Conservation (phyloP, 345 rosid genomes). For the Eucalyptus brandiana region DNA sequence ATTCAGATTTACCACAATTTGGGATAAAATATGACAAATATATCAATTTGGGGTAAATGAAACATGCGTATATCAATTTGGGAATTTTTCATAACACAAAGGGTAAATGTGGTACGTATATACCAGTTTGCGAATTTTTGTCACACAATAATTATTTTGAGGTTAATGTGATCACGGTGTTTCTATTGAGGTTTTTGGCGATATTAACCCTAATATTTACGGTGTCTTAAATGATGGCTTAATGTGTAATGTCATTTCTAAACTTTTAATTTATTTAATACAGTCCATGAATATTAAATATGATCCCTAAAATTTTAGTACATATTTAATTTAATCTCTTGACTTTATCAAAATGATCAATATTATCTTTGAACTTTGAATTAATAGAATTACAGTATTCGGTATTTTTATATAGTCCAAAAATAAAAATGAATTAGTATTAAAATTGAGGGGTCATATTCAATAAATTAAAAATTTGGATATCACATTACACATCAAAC, state of each 20-base stretch:
- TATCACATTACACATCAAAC: fast-evolving
- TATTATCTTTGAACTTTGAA: neutral
- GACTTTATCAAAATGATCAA: neutral
- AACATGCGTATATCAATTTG: too few species aligned
- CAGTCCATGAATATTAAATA: neutral
- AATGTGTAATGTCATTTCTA: fast-evolving
- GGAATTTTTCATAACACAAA: too few species aligned
- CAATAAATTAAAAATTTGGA: neutral
- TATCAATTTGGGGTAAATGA: neutral
- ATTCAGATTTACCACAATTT: neutral
- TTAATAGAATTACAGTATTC: neutral
- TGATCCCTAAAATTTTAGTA: fast-evolving
- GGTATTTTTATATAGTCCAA: neutral
- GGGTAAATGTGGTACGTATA: neutral
- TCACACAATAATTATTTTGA: neutral
- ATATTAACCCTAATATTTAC: neutral
- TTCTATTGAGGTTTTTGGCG: fast-evolving
- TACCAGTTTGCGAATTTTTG: neutral
- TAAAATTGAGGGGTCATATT: neutral
- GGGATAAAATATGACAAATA: fast-evolving
- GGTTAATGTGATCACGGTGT: neutral
- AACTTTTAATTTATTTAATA: too few species aligned
- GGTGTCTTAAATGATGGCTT: neutral
- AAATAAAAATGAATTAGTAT: neutral
- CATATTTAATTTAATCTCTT: neutral